phyloP scores from a whole-genome alignment of 208 protist genomes.

The Leptomonas seymouri region DNA sequence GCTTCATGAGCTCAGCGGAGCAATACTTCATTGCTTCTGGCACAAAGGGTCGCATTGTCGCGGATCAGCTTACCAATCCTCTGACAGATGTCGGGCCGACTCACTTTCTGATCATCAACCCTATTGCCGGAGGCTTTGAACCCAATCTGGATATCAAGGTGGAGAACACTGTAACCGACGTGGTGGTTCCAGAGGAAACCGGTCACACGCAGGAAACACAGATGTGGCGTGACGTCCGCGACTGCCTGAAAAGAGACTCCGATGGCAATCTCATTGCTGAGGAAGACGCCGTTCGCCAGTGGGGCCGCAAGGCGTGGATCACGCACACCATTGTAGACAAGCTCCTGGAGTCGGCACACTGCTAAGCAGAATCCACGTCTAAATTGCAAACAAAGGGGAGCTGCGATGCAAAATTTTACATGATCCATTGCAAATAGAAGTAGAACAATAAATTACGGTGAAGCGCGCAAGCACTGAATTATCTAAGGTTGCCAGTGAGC shows the following conservation, averaged over 20 bases:
- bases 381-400: background rate
- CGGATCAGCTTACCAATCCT: constrained; percentile 39
- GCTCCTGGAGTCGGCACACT: constrained; percentile 44
- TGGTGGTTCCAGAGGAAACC: constrained; percentile 47
- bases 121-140: constrained; percentile 8
- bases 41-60: constrained; percentile 43
- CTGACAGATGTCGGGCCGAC: constrained; percentile 26
- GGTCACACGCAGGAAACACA: constrained; percentile 47
- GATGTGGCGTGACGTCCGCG: constrained; percentile 61
- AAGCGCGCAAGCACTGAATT: background rate
- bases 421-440: background rate
- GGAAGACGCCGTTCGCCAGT: constrained; percentile 42
- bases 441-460: background rate
- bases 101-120: constrained; percentile 39
- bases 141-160: constrained; percentile 22
- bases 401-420: background rate
- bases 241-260: constrained; percentile 21
- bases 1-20: constrained; percentile 42
- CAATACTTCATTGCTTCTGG: constrained; percentile 43
- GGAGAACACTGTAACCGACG: constrained; percentile 25
- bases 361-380: background rate
- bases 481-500: no score
- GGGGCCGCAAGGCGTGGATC: constrained; percentile 52
- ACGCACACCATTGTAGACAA: constrained; percentile 57
- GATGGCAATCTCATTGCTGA: constrained; percentile 30